These are phyloP conservation scores for Camelina sativa DNA, from an alignment of 345 rosid genomes.

Conservation along the genomic window DNA sequence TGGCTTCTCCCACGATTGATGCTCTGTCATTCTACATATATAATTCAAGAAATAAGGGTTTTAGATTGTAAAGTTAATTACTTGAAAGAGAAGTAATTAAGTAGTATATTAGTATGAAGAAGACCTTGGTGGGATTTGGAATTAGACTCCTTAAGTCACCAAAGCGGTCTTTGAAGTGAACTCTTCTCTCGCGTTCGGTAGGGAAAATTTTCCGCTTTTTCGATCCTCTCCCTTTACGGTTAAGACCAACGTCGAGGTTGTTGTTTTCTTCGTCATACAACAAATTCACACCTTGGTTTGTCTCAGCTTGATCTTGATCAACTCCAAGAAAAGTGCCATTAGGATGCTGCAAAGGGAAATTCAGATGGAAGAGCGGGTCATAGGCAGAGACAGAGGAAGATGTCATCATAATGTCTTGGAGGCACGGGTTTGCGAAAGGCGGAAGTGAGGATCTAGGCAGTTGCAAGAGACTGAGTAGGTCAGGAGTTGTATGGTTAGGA, in stretches of 20 bases:
- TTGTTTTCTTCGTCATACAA: constrained; percentile 45
- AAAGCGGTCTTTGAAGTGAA: constrained; percentile 60
- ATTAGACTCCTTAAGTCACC: constrained; percentile 55
- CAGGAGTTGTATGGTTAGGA: constrained; percentile 52
- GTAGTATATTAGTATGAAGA: constrained; percentile 26
- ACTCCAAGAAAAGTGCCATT: constrained; percentile 47
- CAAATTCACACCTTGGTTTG: constrained; percentile 36
- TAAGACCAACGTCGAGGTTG: constrained; percentile 47
- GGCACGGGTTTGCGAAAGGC: constrained; percentile 39
- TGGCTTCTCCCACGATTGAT: constrained; percentile 76
- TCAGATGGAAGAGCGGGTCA: constrained; percentile 64
- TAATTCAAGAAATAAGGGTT: not conserved
- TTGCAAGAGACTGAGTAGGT: constrained; percentile 68
- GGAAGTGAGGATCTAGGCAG: constrained; percentile 56
- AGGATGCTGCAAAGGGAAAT: constrained; percentile 64
- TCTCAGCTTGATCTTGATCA: constrained; percentile 34
- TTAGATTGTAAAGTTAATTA: not conserved
- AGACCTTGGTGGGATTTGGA: constrained; percentile 73
- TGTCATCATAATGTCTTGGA: constrained; percentile 43
- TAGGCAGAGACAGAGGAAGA: constrained; percentile 50
- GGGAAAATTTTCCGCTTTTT: constrained; percentile 62
- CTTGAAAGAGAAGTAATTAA: constrained; percentile 9
- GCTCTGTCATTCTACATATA: constrained; percentile 63
- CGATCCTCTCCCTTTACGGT: constrained; percentile 49
- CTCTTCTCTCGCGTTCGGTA: constrained; percentile 70